Evolutionary conservation across 768 basidiomycete genomes (phyloP).

Genomic region (Exsudoporus frostii): DNA sequence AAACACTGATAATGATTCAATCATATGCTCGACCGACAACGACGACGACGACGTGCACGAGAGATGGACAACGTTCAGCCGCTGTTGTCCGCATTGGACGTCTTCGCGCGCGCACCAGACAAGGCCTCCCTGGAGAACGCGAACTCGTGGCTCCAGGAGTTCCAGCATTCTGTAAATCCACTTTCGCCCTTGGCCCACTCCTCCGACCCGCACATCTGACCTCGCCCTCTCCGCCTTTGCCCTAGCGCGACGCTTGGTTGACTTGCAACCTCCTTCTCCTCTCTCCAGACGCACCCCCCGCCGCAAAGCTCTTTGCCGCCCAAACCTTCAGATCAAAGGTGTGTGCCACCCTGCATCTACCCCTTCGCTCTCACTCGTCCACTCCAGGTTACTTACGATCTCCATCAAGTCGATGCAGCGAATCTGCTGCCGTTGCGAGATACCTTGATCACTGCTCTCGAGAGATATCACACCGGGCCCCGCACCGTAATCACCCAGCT

Average conservation of each 20-base stretch:
- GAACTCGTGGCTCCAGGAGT: conserved; percentile 95
- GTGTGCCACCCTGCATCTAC: conserved; percentile 25
- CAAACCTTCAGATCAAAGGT: conserved; percentile 97
- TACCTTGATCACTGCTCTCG: conserved; percentile 76
- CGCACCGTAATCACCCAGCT: conserved; percentile 85
- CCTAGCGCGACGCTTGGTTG: conserved; percentile 94
- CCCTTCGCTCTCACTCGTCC: conserved; percentile 33
- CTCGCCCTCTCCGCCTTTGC: conserved; percentile 40
- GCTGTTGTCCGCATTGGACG: conserved; percentile 71
- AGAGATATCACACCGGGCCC: conserved; percentile 71
- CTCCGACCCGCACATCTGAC: conserved; percentile 67
- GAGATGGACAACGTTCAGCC: conserved; percentile 68
- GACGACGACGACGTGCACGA: conserved; percentile 12
- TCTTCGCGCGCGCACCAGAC: conserved; percentile 81
- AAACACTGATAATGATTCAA: conserved; percentile 28
- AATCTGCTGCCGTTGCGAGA: conserved; percentile 81
- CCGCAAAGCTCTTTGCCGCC: conserved; percentile 91
- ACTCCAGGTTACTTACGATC: conserved; percentile 88
- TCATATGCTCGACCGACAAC: conserved; percentile 5
- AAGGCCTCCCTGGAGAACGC: conserved; percentile 79
- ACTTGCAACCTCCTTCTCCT: conserved; percentile 90
- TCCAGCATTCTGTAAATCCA: conserved; percentile 97
- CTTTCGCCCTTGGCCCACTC: conserved; percentile 61
- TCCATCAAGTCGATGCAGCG: conserved; percentile 75
- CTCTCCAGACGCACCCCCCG: conserved; percentile 68